Base-by-base conservation (phyloP, 352 stramenopile species). In the Phytophthora agathidicida region DNA sequence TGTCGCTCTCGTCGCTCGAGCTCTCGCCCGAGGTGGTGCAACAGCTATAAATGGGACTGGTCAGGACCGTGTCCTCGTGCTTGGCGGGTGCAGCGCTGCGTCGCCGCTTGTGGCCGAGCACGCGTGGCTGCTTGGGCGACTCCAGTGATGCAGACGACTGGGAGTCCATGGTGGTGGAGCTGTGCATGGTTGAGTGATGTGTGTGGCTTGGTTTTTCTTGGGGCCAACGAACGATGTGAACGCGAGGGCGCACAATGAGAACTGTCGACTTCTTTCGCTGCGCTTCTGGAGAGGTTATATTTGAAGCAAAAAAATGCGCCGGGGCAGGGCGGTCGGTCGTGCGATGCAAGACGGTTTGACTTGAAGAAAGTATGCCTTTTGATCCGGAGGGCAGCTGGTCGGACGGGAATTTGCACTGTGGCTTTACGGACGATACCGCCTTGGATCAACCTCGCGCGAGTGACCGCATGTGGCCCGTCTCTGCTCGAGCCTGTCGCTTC, bases 261-360 rank as follows among this genome's bases (percentile, higher is more conserved):
- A 80, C 61, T 80, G 71, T 35, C 37, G 37, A 27, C 11, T 44
- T 31, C 1, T 7, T 39, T 57, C 65, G 59, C 42, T 55, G 20
- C 23, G 39, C 26, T 67, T 73, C 60, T 22, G 3, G 31, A 26
- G 22, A 31, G 36, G 67, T 60, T 60, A 68, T 67, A n/a, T n/a
- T n/a, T n/a, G n/a, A n/a, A n/a, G n/a, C n/a, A 71, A 65, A 71
- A 58, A 75, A 55, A 75, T 61, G 60, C 66, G 66, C 54, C 44
- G 19, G 36, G 50, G 28, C 19, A 24, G 28, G 24, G 48, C 7
- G 66, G 60, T n/a, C 67, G 73, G 73, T 77, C 70, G 69, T 10
- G 28, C 60, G 70, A 51, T 59, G 36, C 1, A 7, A 7, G 1
- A 0, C 3, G 3, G 3, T 8, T 13, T 37, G 3, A 68, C 43